Conservation (phyloP, 2,329 filamentous ascomycete genomes). For the Plenodomus biglobosus region DNA sequence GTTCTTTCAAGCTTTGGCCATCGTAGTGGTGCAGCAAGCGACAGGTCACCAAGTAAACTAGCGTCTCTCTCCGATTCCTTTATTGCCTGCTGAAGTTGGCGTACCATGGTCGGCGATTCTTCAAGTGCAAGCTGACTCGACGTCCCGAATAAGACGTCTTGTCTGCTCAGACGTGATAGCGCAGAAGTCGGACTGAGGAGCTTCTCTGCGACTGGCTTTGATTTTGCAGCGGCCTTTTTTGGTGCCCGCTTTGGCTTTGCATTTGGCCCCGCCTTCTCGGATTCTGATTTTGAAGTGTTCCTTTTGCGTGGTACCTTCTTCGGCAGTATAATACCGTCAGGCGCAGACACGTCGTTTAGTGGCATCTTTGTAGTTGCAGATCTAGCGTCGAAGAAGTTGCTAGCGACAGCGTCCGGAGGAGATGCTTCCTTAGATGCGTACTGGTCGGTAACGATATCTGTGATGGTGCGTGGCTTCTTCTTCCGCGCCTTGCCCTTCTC, state of each 20-base stretch:
- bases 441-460: slow-evolving; percentile 42
- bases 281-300: slow-evolving; percentile 18
- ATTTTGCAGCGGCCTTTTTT: slow-evolving; percentile 29
- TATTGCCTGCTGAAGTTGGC: slow-evolving; percentile 40
- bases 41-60: background rate
- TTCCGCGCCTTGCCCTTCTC: slow-evolving; percentile 41
- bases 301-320: slow-evolving; percentile 28
- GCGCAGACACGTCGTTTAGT: slow-evolving; percentile 25
- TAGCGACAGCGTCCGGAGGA: slow-evolving; percentile 10
- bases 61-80: slow-evolving; percentile 37
- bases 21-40: slow-evolving; percentile 1
- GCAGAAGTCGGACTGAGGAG: slow-evolving; percentile 43
- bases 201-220: slow-evolving; percentile 36
- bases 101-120: slow-evolving; percentile 41
- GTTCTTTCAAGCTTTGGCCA: slow-evolving; percentile 24
- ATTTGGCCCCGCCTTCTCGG: slow-evolving; percentile 21
- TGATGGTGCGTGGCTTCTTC: slow-evolving; percentile 45
- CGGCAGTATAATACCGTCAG: slow-evolving; percentile 5
- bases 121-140: slow-evolving; percentile 45
- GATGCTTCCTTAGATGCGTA: slow-evolving; percentile 24
- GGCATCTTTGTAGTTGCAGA: slow-evolving; percentile 24
- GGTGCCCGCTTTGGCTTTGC: slow-evolving; percentile 24
- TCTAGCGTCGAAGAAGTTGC: slow-evolving; percentile 30
- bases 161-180: slow-evolving; percentile 25
- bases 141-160: slow-evolving; percentile 46